A percentile compares a stretch with the other conserved stretches of the same genome.
These are phyloP conservation scores for Carex scoparia DNA, from an alignment of 176 grass and related monocot species.

Conservation along the genomic window DNA sequence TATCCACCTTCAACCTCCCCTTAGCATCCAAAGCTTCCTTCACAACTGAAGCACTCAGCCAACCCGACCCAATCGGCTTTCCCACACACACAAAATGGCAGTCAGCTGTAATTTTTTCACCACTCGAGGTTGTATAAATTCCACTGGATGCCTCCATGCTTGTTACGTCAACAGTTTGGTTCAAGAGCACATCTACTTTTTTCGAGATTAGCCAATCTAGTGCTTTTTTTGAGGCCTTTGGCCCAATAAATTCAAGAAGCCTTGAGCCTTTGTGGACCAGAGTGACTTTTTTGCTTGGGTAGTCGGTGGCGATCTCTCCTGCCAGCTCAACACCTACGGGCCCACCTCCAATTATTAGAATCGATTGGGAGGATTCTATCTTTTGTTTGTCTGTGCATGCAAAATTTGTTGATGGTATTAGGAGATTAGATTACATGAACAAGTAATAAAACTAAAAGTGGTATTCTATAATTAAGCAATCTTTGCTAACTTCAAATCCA, in stretches of 20 bases:
- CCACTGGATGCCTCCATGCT: conserved; percentile 16
- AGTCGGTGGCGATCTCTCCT: conserved; percentile 29
- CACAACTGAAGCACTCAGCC: conserved; percentile 25
- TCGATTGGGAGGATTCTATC: conserved; percentile 33
- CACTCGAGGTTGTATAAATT: conserved; percentile 15
- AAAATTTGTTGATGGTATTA: not conserved
- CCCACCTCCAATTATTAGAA: conserved; percentile 36
- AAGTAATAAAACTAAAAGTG: not conserved
- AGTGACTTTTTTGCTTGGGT: conserved; percentile 39
- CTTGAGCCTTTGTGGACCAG: conserved; percentile 34
- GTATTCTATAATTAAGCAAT: not conserved
- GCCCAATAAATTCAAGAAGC: conserved; percentile 32
- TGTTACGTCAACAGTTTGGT: conserved; percentile 36
- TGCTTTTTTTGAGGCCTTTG: conserved; percentile 31
- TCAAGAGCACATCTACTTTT: conserved; percentile 41
- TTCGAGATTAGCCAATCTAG: conserved; percentile 28
- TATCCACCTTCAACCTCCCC: conserved; percentile 37
- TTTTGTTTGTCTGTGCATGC: conserved; percentile 37
- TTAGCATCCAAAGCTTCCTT: conserved; percentile 28
- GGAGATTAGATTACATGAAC: not conserved
- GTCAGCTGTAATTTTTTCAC: conserved; percentile 31
- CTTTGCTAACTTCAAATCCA: not conserved
- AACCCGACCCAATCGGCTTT: conserved; percentile 26
- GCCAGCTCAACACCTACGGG: conserved; percentile 42
- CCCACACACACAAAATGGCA: conserved; percentile 46